Percentiles rank a stretch among this genome's conserved stretches.
Evolutionary conservation across 768 basidiomycete genomes (phyloP).

Genomic region (Boletus bicolor): DNA sequence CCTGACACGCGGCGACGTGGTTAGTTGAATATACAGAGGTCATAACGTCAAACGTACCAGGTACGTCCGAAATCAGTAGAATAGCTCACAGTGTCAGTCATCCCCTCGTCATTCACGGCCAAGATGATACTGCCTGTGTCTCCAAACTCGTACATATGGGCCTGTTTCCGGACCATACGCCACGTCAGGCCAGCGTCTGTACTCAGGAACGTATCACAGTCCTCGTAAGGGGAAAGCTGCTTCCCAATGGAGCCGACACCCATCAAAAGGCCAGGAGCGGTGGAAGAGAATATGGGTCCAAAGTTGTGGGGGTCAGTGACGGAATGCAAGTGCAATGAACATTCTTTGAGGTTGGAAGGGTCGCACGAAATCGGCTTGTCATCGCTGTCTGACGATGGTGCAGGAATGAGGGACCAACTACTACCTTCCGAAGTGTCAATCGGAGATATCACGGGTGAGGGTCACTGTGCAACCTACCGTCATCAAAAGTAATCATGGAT

Average conservation of each 20-base stretch:
- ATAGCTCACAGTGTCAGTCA: slow-evolving; percentile 65
- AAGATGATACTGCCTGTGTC: slow-evolving; percentile 82
- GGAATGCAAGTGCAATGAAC: slow-evolving; percentile 89
- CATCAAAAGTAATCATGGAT: slow-evolving; percentile 86
- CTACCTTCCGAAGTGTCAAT: slow-evolving; percentile 43
- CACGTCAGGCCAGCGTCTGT: slow-evolving; percentile 86
- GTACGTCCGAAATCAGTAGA: slow-evolving; percentile 77
- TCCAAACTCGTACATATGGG: slow-evolving; percentile 96
- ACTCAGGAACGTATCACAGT: slow-evolving; percentile 92
- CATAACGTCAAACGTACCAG: slow-evolving; percentile 58
- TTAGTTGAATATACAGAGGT: not conserved
- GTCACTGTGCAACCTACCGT: slow-evolving; percentile 43
- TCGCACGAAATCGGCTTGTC: slow-evolving; percentile 67
- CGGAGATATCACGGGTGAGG: not conserved
- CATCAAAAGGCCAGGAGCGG: slow-evolving; percentile 93
- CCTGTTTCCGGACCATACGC: slow-evolving; percentile 69
- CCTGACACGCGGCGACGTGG: slow-evolving; percentile 43
- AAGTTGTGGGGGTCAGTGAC: slow-evolving; percentile 92
- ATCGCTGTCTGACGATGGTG: slow-evolving; percentile 53
- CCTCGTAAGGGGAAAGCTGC: slow-evolving; percentile 65
- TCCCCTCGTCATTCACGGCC: slow-evolving; percentile 81
- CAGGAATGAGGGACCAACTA: slow-evolving; percentile 70
- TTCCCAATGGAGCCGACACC: slow-evolving; percentile 90
- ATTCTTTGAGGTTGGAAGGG: slow-evolving; percentile 49
- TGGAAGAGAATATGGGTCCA: slow-evolving; percentile 91